Base-by-base conservation (phyloP, 2,329 filamentous ascomycete species). In the Chrysoporthe cubensis region DNA sequence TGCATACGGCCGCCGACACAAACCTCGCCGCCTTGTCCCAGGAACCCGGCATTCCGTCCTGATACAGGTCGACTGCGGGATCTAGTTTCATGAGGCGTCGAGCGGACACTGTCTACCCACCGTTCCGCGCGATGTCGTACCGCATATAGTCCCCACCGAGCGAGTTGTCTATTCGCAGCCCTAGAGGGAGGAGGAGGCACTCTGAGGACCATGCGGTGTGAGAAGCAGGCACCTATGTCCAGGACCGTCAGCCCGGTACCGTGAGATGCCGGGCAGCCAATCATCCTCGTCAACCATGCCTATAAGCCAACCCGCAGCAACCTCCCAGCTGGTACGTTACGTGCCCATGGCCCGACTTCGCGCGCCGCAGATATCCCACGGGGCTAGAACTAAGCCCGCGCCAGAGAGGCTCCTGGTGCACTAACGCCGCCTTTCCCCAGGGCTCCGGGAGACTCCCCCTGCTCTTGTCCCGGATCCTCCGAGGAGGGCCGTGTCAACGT, bases 41-140 rank as follows among this genome's bases (percentile, higher is more conserved):
- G 8, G 26, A 32, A 26, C 26, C 26, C 14, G 21, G 48, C 13
- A 16, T 32, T 6, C 7, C 14, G 50, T 11, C 50, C 16, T 8
- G 46, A 16, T 21, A 32, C 26, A 5, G 32, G 21, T 54, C 21
- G 26, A 16, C 50, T 16, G 14, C 26, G 26, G 16, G 50, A 34
- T 7, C 13, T 16, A 21, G 14, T 11, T 5, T 34, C 26, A 14
- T 32, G 11, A 26, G 50, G 6, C n/a, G 7, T 37, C 26, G 21
- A 59, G 58, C 59, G 64, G 66, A 44, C 44, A 58, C 66, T 62
- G 63, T 68, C 58, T 43, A 65, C 26, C 66, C 66, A 68, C 58
- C 66, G 48, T 66, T 68, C 66, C 66, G 64, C 67, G 54, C 16
- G 59, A 60, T 66, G 63, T 56, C 64, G 42, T 63, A 58, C 63